Conservation (phyloP, 1,139 yeast species). For the Sugiyamaella xylanicola region DNA sequence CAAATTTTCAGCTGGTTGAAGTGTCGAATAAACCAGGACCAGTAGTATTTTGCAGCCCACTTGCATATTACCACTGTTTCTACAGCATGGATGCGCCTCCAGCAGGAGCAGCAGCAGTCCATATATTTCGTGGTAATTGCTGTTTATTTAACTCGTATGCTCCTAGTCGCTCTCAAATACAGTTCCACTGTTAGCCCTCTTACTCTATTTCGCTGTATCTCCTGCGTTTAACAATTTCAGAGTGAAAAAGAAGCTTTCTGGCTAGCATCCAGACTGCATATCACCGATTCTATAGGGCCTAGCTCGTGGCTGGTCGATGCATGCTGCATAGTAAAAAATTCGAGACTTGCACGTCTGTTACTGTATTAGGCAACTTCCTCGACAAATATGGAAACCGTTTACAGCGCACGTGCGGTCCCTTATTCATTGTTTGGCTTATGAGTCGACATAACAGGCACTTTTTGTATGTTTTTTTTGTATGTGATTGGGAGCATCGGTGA, state of each 20-base stretch:
- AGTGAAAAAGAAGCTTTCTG: not conserved
- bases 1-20: too few species aligned
- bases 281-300: not conserved
- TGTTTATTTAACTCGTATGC: too few species aligned
- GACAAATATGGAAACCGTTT: not conserved
- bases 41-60: too few species aligned
- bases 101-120: too few species aligned
- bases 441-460: not conserved
- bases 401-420: not conserved
- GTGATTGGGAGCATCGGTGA: not conserved
- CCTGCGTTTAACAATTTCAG: not conserved
- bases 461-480: not conserved
- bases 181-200: too few species aligned
- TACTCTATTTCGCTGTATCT: too few species aligned
- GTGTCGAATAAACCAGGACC: too few species aligned
- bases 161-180: too few species aligned
- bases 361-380: not conserved
- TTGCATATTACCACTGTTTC: too few species aligned
- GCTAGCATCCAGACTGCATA: too few species aligned
- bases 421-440: not conserved
- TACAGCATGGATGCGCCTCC: too few species aligned
- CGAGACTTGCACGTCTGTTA: not conserved
- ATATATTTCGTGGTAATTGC: too few species aligned
- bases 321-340: conserved; percentile 2
- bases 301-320: not conserved